Percentiles rank a stretch among this genome's conserved stretches.
Evolutionary conservation across 2,329 filamentous ascomycete genomes (phyloP).

Genomic region (Colletotrichum sp.): DNA sequence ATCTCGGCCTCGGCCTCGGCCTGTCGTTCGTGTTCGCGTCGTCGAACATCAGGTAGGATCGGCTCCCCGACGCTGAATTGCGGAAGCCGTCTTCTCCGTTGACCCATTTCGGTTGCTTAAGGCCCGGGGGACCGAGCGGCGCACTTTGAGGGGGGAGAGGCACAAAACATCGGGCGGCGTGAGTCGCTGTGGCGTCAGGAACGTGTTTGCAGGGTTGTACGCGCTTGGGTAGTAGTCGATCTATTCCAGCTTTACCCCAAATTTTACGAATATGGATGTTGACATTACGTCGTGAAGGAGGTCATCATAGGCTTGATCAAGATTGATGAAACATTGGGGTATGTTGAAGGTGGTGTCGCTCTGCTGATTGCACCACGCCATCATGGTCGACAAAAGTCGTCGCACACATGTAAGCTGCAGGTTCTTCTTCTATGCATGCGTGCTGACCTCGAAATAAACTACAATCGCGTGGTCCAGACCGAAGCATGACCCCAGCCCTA

Average conservation of each 20-base stretch:
- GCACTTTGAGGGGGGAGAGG: neutral
- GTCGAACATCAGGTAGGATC: rapidly evolving
- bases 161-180: neutral
- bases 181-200: neutral
- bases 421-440: neutral
- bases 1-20: neutral
- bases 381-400: neutral
- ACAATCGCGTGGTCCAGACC: neutral
- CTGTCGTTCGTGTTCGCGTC: neutral
- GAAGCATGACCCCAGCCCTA: neutral
- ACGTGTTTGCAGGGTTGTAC: neutral
- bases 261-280: neutral
- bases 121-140: neutral
- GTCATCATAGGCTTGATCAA: neutral
- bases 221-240: neutral
- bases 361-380: neutral
- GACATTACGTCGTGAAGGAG: neutral
- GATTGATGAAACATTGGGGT: neutral
- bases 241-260: neutral
- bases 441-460: neutral
- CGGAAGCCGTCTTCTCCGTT: neutral
- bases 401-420: neutral
- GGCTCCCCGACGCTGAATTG: neutral
- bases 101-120: neutral
- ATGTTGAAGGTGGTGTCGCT: neutral